phyloP scores from a whole-genome alignment of 805 yeast species.

The Kodamaea laetipori region DNA sequence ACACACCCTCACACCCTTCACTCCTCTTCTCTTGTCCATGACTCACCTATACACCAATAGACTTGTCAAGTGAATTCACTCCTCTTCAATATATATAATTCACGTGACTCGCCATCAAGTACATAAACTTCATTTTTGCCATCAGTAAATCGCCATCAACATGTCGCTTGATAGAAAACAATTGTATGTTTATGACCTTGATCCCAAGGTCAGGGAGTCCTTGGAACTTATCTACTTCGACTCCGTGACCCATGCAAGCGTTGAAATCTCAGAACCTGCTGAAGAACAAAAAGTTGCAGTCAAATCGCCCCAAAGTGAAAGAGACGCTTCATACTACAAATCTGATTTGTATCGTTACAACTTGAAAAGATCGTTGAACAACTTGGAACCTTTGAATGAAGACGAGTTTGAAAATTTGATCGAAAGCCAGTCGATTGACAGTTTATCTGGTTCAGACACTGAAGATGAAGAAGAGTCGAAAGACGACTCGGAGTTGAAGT shows the following conservation, averaged over 20 bases:
- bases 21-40: too few relatives aligned
- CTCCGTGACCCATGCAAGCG: constrained; percentile 33
- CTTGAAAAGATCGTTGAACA: constrained; percentile 51
- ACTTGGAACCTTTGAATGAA: constrained; percentile 50
- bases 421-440: constrained; percentile 51
- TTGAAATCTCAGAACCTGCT: neutral
- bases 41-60: too few relatives aligned
- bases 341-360: constrained; percentile 63
- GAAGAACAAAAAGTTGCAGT: neutral
- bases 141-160: neutral
- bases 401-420: constrained; percentile 58
- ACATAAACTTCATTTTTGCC: constrained; percentile 3
- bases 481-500: constrained; percentile 16
- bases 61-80: too few relatives aligned
- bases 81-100: too few relatives aligned
- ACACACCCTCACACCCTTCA: too few relatives aligned
- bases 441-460: constrained; percentile 58
- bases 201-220: constrained; percentile 42
- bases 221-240: constrained; percentile 59
- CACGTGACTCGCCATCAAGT: too few relatives aligned
- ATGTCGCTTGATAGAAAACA: constrained; percentile 25
- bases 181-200: constrained; percentile 52
- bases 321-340: constrained; percentile 43
- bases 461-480: constrained; percentile 20
- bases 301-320: neutral